A percentile compares a stretch with the other conserved stretches of the same genome.
phyloP scores from a whole-genome alignment of 2,329 filamentous ascomycete genomes.

The Apiospora marii region DNA sequence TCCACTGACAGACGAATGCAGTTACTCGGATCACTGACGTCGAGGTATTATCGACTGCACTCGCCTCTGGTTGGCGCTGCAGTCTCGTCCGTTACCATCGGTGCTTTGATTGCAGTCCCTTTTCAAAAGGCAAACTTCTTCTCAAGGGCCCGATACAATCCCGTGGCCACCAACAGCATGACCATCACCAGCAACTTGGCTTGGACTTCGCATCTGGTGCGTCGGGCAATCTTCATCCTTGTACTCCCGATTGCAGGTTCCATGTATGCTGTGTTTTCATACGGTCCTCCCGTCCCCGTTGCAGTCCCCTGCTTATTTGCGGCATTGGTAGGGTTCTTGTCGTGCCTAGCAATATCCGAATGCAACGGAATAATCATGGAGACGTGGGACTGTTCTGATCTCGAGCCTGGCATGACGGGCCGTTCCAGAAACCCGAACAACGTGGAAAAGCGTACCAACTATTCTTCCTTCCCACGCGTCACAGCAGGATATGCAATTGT shows the following conservation, averaged over 20 bases:
- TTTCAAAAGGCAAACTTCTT: constrained; percentile 77
- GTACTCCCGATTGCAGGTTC: constrained; percentile 71
- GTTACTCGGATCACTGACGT: constrained; percentile 75
- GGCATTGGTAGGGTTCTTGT: constrained; percentile 72
- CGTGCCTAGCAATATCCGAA: constrained; percentile 77
- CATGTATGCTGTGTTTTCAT: constrained; percentile 72
- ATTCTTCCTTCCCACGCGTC: constrained; percentile 78
- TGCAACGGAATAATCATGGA: constrained; percentile 83
- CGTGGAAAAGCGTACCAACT: constrained; percentile 66
- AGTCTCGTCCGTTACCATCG: constrained; percentile 71
- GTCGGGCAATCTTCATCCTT: constrained; percentile 72
- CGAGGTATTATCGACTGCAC: constrained; percentile 69
- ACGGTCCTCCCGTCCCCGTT: constrained; percentile 66
- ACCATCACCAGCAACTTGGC: constrained; percentile 69
- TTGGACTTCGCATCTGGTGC: constrained; percentile 77
- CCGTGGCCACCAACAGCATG: constrained; percentile 70
- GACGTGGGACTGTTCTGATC: constrained; percentile 80
- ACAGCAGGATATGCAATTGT: constrained; percentile 74
- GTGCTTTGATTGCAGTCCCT: constrained; percentile 73
- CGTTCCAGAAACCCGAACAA: constrained; percentile 54
- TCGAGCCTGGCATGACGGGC: constrained; percentile 75
- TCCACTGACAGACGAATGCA: constrained; percentile 26
- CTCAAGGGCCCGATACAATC: constrained; percentile 67
- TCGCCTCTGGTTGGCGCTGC: constrained; percentile 73
- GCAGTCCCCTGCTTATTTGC: constrained; percentile 73